phyloP scores from a whole-genome alignment of 2,329 filamentous ascomycete genomes.

The Tolypocladium inflatum region DNA sequence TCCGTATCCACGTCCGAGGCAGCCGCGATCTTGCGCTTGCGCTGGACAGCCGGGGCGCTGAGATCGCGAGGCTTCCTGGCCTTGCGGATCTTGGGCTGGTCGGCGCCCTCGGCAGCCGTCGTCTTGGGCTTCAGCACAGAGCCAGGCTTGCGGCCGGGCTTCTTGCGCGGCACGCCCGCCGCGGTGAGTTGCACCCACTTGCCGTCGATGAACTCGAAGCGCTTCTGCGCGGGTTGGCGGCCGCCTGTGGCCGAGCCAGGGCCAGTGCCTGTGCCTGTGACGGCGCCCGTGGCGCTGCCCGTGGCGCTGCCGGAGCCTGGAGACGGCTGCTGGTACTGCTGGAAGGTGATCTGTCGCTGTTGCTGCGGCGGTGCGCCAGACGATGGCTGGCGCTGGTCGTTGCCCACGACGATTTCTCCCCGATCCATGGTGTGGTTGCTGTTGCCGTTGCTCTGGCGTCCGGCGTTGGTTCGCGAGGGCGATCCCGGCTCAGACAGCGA shows the following conservation, averaged over 20 bases:
- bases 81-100: constrained; percentile 40
- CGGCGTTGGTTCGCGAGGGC: constrained; percentile 26
- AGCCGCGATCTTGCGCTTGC: constrained; percentile 43
- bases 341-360: constrained; percentile 15
- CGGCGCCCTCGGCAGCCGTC: constrained; percentile 19
- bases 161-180: constrained; percentile 50
- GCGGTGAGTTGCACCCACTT: constrained; percentile 42
- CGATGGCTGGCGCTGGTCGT: constrained; percentile 18
- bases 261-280: constrained; percentile 2
- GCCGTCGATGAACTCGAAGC: constrained; percentile 26
- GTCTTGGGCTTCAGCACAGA: constrained; percentile 37
- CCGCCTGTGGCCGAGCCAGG: constrained; percentile 14
- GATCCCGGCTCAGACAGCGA: constrained; percentile 40
- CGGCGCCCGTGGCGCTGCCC: background rate
- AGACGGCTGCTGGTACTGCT: constrained; percentile 12
- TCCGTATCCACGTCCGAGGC: constrained; percentile 27
- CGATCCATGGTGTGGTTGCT: constrained; percentile 29
- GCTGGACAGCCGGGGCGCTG: constrained; percentile 42
- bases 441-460: constrained; percentile 13
- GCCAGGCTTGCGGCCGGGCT: constrained; percentile 57
- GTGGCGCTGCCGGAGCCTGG: constrained; percentile 7
- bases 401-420: constrained; percentile 37
- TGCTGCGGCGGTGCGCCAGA: background rate
- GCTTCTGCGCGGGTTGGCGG: constrained; percentile 14
- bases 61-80: constrained; percentile 50